These are phyloP conservation scores for Hypoxylon perforatum DNA, from an alignment of 495 filamentous ascomycete species.

Conservation along the genomic window DNA sequence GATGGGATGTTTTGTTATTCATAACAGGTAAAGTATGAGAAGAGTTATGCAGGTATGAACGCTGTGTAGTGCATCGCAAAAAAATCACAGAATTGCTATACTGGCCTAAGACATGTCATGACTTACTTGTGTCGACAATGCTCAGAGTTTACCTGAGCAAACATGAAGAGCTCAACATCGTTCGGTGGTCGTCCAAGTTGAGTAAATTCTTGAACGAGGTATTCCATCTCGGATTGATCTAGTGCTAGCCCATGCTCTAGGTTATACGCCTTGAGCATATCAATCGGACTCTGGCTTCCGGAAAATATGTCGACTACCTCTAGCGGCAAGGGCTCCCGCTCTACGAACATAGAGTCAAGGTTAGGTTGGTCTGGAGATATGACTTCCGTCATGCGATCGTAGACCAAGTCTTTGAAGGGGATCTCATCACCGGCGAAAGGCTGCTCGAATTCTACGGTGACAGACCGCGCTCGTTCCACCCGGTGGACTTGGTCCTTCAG, in stretches of 20 bases:
- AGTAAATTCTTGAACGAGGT: conserved; percentile 85
- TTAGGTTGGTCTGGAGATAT: conserved; percentile 73
- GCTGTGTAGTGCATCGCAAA: neutral
- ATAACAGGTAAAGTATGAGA: neutral
- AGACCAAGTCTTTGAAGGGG: conserved; percentile 75
- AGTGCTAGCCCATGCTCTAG: conserved; percentile 83
- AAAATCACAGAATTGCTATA: neutral
- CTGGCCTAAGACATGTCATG: neutral
- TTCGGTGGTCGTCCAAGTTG: conserved; percentile 78
- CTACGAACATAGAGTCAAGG: conserved; percentile 80
- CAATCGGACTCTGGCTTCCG: conserved; percentile 68
- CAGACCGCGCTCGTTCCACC: conserved; percentile 85
- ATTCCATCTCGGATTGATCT: conserved; percentile 91
- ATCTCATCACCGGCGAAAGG: conserved; percentile 60
- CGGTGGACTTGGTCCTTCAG: conserved; percentile 76
- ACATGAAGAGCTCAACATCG: conserved; percentile 99
- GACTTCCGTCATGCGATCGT: conserved; percentile 94
- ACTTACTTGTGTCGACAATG: conserved; percentile 72
- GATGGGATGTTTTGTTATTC: conserved; percentile 60
- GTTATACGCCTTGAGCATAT: conserved; percentile 84
- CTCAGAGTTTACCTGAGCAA: conserved; percentile 93
- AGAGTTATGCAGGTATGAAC: neutral
- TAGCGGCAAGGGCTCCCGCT: conserved; percentile 74
- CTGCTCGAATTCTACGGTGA: conserved; percentile 70
- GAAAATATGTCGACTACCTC: conserved; percentile 77